These are phyloP conservation scores for Metschnikowia lachancei DNA, from an alignment of 805 yeast species.

Conservation along the genomic window DNA sequence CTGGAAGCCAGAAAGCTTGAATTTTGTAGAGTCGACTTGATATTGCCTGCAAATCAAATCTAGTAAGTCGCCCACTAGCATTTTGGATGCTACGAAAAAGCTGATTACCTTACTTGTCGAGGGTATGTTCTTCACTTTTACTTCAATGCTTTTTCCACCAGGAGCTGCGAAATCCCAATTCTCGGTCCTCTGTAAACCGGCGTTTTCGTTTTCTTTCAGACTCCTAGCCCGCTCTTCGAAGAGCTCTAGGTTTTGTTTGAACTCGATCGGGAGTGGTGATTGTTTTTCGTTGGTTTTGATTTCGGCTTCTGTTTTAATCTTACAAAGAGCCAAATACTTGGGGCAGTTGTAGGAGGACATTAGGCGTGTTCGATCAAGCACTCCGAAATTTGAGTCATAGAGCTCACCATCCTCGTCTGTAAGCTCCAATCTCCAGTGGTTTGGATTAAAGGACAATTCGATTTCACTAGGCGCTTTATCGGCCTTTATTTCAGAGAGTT, in stretches of 20 bases:
- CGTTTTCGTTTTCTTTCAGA: constrained; percentile 6
- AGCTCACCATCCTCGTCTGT: constrained; percentile 94
- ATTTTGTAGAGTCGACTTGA: constrained; percentile 28
- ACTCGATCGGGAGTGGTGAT: constrained; percentile 55
- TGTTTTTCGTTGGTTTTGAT: constrained; percentile 44
- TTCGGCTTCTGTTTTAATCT: constrained; percentile 48
- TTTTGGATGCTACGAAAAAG: constrained; percentile 16
- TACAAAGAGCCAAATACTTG: constrained; percentile 76
- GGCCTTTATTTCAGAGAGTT: constrained; percentile 25
- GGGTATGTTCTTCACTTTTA: constrained; percentile 17
- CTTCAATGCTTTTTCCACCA: constrained; percentile 14
- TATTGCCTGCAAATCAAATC: constrained; percentile 29
- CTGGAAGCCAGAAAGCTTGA: constrained; percentile 24
- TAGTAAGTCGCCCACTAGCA: constrained; percentile 18
- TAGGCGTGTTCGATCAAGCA: constrained; percentile 65
- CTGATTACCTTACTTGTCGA: constrained; percentile 15
- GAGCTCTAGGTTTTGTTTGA: constrained; percentile 25
- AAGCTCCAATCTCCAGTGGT: constrained; percentile 71
- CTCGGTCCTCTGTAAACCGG: constrained; percentile 3
- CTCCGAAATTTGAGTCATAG: constrained; percentile 82
- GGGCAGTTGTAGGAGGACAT: constrained; percentile 70
- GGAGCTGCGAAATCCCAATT: constrained; percentile 6
- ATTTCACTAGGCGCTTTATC: not conserved
- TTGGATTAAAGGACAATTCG: constrained; percentile 45
- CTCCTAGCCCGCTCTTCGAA: constrained; percentile 15